These are phyloP conservation scores for Psilocybe mexicana DNA, from an alignment of 1,284 basidiomycete species.

Conservation along the genomic window DNA sequence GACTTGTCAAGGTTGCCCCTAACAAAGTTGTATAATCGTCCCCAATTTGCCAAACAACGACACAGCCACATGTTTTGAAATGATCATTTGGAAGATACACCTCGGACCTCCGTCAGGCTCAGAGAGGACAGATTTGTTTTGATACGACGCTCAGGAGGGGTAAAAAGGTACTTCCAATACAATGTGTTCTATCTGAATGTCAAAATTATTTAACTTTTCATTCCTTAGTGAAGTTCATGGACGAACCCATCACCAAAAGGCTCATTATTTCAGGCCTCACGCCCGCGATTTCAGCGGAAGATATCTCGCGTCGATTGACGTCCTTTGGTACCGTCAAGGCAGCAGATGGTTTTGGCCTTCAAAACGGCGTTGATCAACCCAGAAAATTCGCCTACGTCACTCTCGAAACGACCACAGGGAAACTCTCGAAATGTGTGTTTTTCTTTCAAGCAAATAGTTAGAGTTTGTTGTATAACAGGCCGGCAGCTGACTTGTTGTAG, in stretches of 20 bases:
- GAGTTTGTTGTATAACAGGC: constrained; percentile 9
- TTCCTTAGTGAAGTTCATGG: constrained; percentile 11
- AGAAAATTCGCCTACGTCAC: constrained; percentile 76
- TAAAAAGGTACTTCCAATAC: background rate
- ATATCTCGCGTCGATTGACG: constrained; percentile 58
- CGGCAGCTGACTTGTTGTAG: constrained; percentile 34
- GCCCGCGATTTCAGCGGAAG: constrained; percentile 56
- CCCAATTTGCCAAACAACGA: background rate
- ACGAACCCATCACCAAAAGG: constrained; percentile 52
- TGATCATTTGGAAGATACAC: too few relatives aligned
- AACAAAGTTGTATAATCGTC: background rate
- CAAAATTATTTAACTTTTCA: too few relatives aligned
- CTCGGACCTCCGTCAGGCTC: too few relatives aligned
- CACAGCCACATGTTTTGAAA: background rate
- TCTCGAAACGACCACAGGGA: constrained; percentile 58
- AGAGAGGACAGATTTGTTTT: background rate
- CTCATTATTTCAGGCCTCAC: constrained; percentile 77
- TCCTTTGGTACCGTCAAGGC: constrained; percentile 67
- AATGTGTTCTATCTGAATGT: background rate
- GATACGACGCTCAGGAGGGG: background rate
- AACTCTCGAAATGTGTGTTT: constrained; percentile 63
- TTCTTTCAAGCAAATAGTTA: background rate
- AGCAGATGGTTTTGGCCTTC: constrained; percentile 66
- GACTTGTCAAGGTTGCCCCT: too few relatives aligned
- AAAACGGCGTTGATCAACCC: constrained; percentile 64